Evolutionary conservation across 805 yeast genomes (phyloP), one percentile per base, ranked within the genome.

Genomic region (Scheffersomyces ergatensis): DNA sequence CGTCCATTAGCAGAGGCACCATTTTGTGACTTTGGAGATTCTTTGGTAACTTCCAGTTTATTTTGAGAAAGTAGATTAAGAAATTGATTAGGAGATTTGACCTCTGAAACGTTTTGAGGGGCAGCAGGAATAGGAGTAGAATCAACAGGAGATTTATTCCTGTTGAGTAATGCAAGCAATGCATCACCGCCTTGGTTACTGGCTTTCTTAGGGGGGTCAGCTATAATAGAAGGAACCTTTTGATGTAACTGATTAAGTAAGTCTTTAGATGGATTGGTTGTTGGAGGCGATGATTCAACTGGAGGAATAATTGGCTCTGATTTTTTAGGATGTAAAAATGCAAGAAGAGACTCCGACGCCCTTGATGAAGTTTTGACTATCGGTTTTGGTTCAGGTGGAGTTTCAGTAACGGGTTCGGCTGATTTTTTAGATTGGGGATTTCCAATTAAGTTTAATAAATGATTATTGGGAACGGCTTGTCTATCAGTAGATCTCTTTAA

Each of bases 401-500:
- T 13, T 17, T 30, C 21, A 14, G 15, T 15, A 15, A 4, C 11
- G 9, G 16, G 29, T 16, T 25, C 31, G 34, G 9, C 38, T 26
- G 31, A 33, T 16, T 37, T 33, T 17, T 37, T 40, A 4, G 45
- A 35, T 13, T 29, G 32, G 15, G 32, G 32, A 14, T 29, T 29
- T 14, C 45, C 45, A 20, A 49, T 34, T 18, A 49, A 36, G 27
- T 45, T 41, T 33, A 54, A 40, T 15, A 54, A 42, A 24, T 44
- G 51, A 31, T 43, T 40, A 4, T 47, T 40, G 2, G 54, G 36
- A 5, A 38, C 24, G 6, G 38, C 34, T 12, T 11, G 16, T 18
- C 16, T 13, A 8, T 48, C 39, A 26, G 39, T 46, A 1, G 58
- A 44, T 40, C 61, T 52, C 44, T 58, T 63, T 45, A 65, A 54